Evolutionary conservation across 495 filamentous ascomycete genomes (phyloP).

Genomic region (Xylona heveae): DNA sequence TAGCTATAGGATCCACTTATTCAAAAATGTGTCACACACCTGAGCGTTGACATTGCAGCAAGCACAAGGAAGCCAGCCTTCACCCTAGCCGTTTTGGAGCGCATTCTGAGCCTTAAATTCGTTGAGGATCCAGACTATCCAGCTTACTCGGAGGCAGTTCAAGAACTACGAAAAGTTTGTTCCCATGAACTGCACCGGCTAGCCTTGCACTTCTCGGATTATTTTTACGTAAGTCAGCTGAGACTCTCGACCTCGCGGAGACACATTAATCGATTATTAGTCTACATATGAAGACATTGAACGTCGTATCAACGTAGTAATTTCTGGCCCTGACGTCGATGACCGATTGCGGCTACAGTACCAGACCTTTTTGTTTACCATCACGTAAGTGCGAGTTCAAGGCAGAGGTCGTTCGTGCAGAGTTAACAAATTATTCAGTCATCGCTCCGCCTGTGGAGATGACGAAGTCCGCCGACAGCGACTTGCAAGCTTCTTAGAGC

Average conservation of each 20-base stretch:
- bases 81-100: conserved; percentile 71
- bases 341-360: no score
- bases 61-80: conserved; percentile 58
- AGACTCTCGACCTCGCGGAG: not conserved
- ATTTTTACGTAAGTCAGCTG: conserved; percentile 39
- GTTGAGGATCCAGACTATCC: conserved; percentile 42
- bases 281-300: conserved; percentile 82
- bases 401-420: not conserved
- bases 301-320: conserved; percentile 61
- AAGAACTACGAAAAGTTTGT: conserved; percentile 60
- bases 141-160: conserved; percentile 75
- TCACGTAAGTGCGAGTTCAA: conserved; percentile 34
- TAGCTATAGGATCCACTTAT: conserved; percentile 55
- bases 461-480: conserved; percentile 35
- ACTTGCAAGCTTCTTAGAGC: conserved; percentile 51
- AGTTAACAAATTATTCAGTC: conserved; percentile 22
- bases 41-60: conserved; percentile 63
- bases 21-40: conserved; percentile 60
- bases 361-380: conserved; percentile 73
- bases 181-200: conserved; percentile 75
- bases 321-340: conserved; percentile 49
- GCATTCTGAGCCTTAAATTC: conserved; percentile 65
- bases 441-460: conserved; percentile 63
- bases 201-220: conserved; percentile 74
- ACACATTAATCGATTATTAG: no score